Evolutionary conservation across 2,329 filamentous ascomycete species (phyloP).

Genomic region (Keithomyces neogunnii): DNA sequence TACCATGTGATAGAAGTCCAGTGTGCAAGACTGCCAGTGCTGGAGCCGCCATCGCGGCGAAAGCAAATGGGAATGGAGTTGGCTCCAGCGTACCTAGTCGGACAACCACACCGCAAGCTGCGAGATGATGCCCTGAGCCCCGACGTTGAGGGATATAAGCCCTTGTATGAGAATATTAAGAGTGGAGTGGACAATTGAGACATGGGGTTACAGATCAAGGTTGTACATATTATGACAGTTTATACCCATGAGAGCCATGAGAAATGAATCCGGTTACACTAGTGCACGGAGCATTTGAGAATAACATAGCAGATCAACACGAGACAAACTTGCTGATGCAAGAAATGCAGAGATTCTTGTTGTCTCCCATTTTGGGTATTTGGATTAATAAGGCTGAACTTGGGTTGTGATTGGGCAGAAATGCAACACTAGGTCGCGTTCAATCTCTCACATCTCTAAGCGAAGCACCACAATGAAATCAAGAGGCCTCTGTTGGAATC

Average conservation of each 20-base stretch:
- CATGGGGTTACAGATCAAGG: too few relatives aligned
- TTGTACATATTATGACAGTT: background rate
- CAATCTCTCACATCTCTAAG: too few relatives aligned
- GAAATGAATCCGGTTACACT: background rate
- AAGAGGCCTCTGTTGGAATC: too few relatives aligned
- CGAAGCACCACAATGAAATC: too few relatives aligned
- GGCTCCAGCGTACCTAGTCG: background rate
- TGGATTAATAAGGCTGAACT: too few relatives aligned
- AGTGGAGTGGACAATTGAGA: background rate
- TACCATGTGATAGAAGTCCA: constrained; percentile 8
- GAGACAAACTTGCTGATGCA: too few relatives aligned
- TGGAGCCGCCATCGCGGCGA: background rate
- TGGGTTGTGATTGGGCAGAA: too few relatives aligned
- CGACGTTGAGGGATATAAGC: background rate
- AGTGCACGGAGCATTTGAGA: background rate
- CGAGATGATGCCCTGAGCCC: background rate
- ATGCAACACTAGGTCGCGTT: too few relatives aligned
- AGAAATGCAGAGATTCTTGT: too few relatives aligned
- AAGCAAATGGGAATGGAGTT: background rate
- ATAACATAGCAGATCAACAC: too few relatives aligned
- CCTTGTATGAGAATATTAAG: background rate
- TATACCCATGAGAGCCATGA: background rate
- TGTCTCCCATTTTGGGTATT: too few relatives aligned
- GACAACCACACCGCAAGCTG: background rate
- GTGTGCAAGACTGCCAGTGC: background rate